phyloP scores from a whole-genome alignment of 768 basidiomycete genomes.

The Boletellus sp. region DNA sequence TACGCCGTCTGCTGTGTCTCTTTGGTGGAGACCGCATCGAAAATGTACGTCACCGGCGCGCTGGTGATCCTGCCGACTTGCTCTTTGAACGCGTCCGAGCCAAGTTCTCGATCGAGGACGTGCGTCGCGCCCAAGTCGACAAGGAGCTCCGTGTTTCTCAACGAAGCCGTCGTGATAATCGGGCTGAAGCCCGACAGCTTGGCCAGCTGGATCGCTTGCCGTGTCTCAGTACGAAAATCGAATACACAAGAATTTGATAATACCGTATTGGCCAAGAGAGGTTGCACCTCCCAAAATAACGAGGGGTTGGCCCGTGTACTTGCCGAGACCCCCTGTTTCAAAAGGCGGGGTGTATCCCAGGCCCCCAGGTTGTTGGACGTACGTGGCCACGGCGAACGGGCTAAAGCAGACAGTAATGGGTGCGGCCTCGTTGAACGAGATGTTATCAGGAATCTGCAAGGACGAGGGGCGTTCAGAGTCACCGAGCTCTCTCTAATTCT shows the following conservation, averaged over 20 bases:
- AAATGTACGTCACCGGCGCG: constrained; percentile 1
- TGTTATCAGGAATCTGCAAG: constrained; percentile 28
- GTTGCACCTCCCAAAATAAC: constrained; percentile 36
- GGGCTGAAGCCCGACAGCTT: constrained; percentile 32
- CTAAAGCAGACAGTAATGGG: constrained; percentile 32
- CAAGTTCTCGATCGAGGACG: constrained; percentile 30
- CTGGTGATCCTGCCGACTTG: neutral
- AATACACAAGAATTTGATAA: neutral
- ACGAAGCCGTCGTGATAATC: constrained; percentile 37
- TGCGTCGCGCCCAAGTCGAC: constrained; percentile 35
- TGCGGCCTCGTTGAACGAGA: constrained; percentile 36
- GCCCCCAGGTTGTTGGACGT: constrained; percentile 22
- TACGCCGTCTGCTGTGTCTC: constrained; percentile 33
- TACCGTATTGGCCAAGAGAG: constrained; percentile 40
- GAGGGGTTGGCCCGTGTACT: constrained; percentile 31
- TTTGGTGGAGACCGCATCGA: constrained; percentile 27
- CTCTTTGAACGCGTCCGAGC: constrained; percentile 9
- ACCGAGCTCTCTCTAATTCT: neutral
- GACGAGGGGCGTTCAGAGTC: neutral
- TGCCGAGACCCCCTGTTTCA: constrained; percentile 24
- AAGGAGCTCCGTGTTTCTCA: constrained; percentile 27
- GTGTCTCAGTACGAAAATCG: too few relatives aligned
- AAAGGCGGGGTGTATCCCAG: constrained; percentile 27
- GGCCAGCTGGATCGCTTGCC: constrained; percentile 34
- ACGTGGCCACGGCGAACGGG: constrained; percentile 36